Percentiles rank a stretch among this genome's conserved stretches.
Evolutionary conservation across 2,329 filamentous ascomycete species (phyloP).

Genomic region (Fusarium sp.): DNA sequence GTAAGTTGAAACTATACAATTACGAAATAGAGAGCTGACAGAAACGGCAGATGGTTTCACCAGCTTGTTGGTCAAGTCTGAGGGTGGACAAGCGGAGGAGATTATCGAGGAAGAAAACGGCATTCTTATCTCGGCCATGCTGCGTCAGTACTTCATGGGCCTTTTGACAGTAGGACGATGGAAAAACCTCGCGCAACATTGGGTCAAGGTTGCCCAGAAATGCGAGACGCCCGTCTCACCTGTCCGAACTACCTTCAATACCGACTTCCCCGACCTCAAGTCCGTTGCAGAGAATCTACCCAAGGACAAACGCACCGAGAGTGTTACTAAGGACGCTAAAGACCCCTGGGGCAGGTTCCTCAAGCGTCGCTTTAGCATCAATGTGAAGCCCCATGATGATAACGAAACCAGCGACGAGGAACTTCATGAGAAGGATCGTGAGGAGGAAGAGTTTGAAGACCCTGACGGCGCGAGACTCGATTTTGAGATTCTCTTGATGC

Average conservation of each 20-base stretch:
- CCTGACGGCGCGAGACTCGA: slow-evolving; percentile 56
- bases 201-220: slow-evolving; percentile 69
- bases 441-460: slow-evolving; percentile 44
- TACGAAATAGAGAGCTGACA: slow-evolving; percentile 17
- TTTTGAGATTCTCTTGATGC: slow-evolving; percentile 68
- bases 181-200: slow-evolving; percentile 76
- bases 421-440: slow-evolving; percentile 14
- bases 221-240: slow-evolving; percentile 62
- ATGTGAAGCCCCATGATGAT: slow-evolving; percentile 46
- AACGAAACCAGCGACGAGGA: slow-evolving; percentile 55
- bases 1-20: slow-evolving; percentile 38
- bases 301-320: slow-evolving; percentile 28
- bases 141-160: slow-evolving; percentile 91
- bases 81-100: slow-evolving; percentile 79
- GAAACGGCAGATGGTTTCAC: slow-evolving; percentile 73
- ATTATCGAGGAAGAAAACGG: slow-evolving; percentile 87
- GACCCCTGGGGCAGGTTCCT: slow-evolving; percentile 51
- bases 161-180: slow-evolving; percentile 82
- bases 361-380: slow-evolving; percentile 46
- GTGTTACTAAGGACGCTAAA: slow-evolving; percentile 30
- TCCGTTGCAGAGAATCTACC: slow-evolving; percentile 35
- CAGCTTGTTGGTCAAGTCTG: slow-evolving; percentile 75
- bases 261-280: slow-evolving; percentile 32
- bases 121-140: slow-evolving; percentile 82
- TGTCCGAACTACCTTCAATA: slow-evolving; percentile 16